Evolutionary conservation across 1,284 basidiomycete species (phyloP), one percentile per base, ranked within the genome.

Genomic region (Kalmanozyma brasiliensis): DNA sequence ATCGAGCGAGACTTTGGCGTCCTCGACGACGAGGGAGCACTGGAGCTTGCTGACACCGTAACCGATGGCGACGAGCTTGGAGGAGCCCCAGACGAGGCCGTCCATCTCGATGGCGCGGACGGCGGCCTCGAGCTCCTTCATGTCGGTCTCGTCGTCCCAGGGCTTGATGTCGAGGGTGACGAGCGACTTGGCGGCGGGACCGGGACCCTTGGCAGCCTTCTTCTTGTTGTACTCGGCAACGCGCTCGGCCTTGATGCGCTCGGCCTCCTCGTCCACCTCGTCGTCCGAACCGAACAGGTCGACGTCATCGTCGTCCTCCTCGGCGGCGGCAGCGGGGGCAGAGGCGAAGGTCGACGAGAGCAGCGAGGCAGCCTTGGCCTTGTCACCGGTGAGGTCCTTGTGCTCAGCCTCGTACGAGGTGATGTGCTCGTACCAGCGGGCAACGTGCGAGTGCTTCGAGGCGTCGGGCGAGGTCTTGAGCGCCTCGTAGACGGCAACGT

Each of bases 81-180:
- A 73, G 47, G 73, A 67, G 58, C 93, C 93, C 95, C 96, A 98
- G 51, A 97, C 88, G 69, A 99, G 90, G 82, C 96, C 95, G 59
- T 92, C 90, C 86, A 88, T 86, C 84, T 93, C 88, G 80, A 98
- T 90, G 26, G 90, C 89, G 71, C 95, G 90, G 56, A 98, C 94
- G 38, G 86, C 79, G 37, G 86, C 84, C 85, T 98, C 95, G 75
- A 98, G 87, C 53, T 85, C 90, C 49, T 83, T 87, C 93, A 99
- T 94, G 85, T 98, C 92, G 62, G 95, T 99, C 87, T 97, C 94
- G 84, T 98, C 94, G 83, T 98, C 95, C 95, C 94, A 82, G 44
- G 94, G 95, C 86, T 98, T 98, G 72, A 98, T 93, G 76, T 98
- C 94, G 78, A 98, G 86, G 52, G 96, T 98, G 51, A 95, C 93